Conservation (phyloP, 345 rosid species). For the Aethionema arabicum region DNA sequence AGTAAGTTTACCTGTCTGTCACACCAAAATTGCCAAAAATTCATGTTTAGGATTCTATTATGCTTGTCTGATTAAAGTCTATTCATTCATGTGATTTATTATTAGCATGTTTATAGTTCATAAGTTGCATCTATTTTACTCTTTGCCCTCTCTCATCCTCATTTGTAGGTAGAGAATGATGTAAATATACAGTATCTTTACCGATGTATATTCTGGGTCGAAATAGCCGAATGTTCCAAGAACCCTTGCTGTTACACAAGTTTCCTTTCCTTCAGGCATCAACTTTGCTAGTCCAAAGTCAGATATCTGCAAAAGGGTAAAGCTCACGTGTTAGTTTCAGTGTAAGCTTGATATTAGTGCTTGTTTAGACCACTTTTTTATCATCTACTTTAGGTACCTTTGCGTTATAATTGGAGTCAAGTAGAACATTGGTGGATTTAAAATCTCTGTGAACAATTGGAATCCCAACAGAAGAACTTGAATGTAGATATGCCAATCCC, state of each 20-base stretch:
- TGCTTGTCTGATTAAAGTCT: slow-evolving; percentile 9
- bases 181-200: slow-evolving; percentile 32
- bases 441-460: slow-evolving; percentile 95
- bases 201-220: slow-evolving; percentile 96
- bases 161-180: slow-evolving; percentile 8
- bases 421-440: slow-evolving; percentile 87
- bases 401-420: slow-evolving; percentile 69
- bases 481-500: slow-evolving; percentile 95
- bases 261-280: slow-evolving; percentile 94
- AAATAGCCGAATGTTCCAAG: slow-evolving; percentile 98
- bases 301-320: slow-evolving; percentile 56
- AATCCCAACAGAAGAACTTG: slow-evolving; percentile 76
- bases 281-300: slow-evolving; percentile 96
- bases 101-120: neutral
- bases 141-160: slow-evolving; percentile 10
- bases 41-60: slow-evolving; percentile 10
- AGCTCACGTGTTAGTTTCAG: slow-evolving; percentile 28
- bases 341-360: neutral
- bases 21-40: neutral
- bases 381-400: slow-evolving; percentile 48
- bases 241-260: slow-evolving; percentile 80
- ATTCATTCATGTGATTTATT: neutral
- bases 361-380: slow-evolving; percentile 8
- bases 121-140: slow-evolving; percentile 1
- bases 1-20: slow-evolving; percentile 94